Percentiles rank a stretch among this genome's conserved stretches.
Evolutionary conservation across 345 rosid species (phyloP).

Genomic region (Eucalyptus lansdowneana): DNA sequence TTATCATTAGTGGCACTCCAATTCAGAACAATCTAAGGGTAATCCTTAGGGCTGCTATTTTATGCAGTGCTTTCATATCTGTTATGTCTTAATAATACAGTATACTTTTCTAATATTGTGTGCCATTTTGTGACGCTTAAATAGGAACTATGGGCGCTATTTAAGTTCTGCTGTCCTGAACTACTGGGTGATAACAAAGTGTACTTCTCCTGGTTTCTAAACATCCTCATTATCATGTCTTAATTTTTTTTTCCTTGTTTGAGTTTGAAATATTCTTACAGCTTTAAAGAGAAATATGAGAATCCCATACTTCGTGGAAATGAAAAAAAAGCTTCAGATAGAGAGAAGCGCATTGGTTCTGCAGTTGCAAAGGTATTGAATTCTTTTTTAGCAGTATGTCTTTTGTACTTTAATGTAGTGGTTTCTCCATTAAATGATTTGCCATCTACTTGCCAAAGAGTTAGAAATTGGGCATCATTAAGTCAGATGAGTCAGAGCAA

Average conservation of each 20-base stretch:
- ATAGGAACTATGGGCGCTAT: slow-evolving; percentile 95
- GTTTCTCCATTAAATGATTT: neutral
- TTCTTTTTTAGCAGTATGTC: neutral
- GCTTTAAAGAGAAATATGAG: slow-evolving; percentile 87
- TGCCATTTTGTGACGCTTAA: neutral
- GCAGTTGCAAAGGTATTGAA: slow-evolving; percentile 73
- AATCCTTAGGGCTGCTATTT: slow-evolving; percentile 2
- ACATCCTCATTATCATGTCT: neutral
- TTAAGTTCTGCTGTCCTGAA: slow-evolving; percentile 87
- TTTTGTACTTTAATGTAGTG: neutral
- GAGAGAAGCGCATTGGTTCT: slow-evolving; percentile 89
- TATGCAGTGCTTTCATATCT: neutral
- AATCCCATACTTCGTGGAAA: slow-evolving; percentile 71
- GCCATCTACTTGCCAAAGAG: neutral
- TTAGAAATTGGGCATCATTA: neutral
- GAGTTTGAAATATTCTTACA: slow-evolving; percentile 10
- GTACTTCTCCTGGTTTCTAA: slow-evolving; percentile 20
- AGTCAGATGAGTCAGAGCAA: neutral
- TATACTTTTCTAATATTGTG: neutral
- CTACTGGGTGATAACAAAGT: slow-evolving; percentile 76
- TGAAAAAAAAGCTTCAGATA: slow-evolving; percentile 82
- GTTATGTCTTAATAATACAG: neutral
- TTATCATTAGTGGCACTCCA: slow-evolving; percentile 90
- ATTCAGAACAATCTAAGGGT: slow-evolving; percentile 97
- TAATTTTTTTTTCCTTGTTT: neutral